phyloP scores from a whole-genome alignment of 2,329 filamentous ascomycete species.

The Colletotrichum lupini region DNA sequence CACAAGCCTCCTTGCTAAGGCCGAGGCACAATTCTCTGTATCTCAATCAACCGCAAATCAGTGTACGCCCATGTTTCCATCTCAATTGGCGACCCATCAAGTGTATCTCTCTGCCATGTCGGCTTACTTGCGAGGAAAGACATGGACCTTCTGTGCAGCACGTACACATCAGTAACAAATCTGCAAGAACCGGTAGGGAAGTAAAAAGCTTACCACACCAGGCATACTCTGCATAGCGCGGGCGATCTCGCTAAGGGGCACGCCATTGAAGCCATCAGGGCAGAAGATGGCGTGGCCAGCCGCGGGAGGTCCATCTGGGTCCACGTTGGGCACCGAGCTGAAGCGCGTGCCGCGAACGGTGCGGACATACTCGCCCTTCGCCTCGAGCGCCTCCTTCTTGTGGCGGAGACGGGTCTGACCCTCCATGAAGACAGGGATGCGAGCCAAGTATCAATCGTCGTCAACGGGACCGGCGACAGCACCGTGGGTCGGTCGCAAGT shows the following conservation, averaged over 20 bases:
- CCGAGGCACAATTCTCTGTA: too few relatives aligned
- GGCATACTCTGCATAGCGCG: neutral
- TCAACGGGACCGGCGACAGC: neutral
- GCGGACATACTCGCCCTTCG: neutral
- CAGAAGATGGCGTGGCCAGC: neutral
- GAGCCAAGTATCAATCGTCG: neutral
- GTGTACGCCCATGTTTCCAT: neutral
- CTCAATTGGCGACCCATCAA: neutral
- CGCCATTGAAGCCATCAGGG: neutral
- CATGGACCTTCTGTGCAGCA: neutral
- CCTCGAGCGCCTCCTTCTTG: neutral
- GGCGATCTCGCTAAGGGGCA: neutral
- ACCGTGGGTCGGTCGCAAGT: neutral
- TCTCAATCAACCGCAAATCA: neutral
- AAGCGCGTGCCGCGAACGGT: neutral
- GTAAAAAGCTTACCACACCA: neutral
- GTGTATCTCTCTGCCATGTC: neutral
- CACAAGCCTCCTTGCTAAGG: neutral
- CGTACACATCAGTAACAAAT: accelerated
- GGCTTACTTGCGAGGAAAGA: neutral
- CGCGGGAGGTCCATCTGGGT: neutral
- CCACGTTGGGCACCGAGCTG: neutral
- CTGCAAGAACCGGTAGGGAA: accelerated
- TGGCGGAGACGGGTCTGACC: neutral
- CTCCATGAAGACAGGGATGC: neutral